Base-by-base conservation (phyloP, 2,329 filamentous ascomycete species). In the Periconia macrospinosa region DNA sequence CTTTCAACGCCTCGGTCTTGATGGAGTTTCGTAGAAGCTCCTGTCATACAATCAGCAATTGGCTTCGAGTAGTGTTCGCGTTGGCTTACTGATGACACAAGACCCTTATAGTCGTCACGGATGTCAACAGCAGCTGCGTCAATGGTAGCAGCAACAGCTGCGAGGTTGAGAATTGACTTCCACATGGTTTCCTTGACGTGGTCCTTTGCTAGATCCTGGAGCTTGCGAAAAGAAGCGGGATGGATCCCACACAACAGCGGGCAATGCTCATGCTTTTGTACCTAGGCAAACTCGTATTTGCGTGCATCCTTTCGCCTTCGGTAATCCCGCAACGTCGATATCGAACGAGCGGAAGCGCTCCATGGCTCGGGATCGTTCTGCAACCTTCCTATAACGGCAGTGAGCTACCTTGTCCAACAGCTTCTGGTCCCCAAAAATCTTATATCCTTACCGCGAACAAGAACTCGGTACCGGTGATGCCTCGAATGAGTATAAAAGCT, bases 21-120 rank as follows among this genome's bases (percentile, higher is more conserved):
- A 71, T 53, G 14, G 55, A 41, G 20, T 65, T 59, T 20, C 66
- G 66, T 11, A 71, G 54, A 14, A 57, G 55, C 57, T 66, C 59
- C 65, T 65, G 14, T 5, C 15, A n/a, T 19, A 54, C 40, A 56
- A 41, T 50, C 44, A 54, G 9, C 45, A 43, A 20, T 15, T n/a
- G 35, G 18, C 15, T 35, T 14, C 30, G 42, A 35, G 11, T 14
- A 14, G 9, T 11, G 37, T 7, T 11, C 10, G 8, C 30, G 27
- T 1, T 20, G 14, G 54, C 62, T 40, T 37, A 68, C 66, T 30
- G 66, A 70, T 20, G 55, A 57, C 19, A 69, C 66, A n/a, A 68
- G 60, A 30, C 60, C 62, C 45, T 60, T 60, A 30, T 53, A 52
- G 19, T 55, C 52, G 17, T 52, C 50, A 47, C 63, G 63, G 46